These are phyloP conservation scores for Dentiscutata heterogama DNA, from an alignment of 371 early-diverging fungal genomes.

Conservation along the genomic window DNA sequence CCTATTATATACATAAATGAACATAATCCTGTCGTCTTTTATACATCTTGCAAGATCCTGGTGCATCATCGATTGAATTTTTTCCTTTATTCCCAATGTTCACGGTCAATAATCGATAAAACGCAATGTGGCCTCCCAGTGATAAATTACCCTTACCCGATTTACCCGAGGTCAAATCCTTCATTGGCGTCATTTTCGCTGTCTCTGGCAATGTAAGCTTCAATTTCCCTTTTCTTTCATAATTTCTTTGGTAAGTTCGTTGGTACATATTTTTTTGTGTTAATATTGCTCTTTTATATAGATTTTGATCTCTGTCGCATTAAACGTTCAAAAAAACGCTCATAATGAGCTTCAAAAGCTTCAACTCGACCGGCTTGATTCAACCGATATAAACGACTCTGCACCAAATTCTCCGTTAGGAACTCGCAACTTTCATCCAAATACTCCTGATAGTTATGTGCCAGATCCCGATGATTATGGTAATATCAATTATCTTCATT, in stretches of 20 bases:
- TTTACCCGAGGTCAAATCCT: conserved; percentile 44
- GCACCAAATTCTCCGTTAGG: conserved; percentile 5
- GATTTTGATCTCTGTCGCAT: conserved; percentile 75
- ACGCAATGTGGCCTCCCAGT: conserved; percentile 40
- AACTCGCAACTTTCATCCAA: background rate
- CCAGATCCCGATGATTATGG: conserved; percentile 43
- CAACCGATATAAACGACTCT: background rate
- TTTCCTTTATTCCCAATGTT: too few relatives aligned
- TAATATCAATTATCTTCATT: conserved; percentile 62
- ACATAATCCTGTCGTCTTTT: background rate
- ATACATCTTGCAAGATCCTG: background rate
- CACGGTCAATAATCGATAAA: too few relatives aligned
- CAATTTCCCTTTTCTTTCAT: background rate
- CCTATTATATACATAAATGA: background rate
- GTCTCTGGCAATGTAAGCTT: conserved; percentile 40
- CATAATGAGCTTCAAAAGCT: conserved; percentile 50
- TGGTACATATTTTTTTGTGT: background rate
- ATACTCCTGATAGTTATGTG: conserved; percentile 25
- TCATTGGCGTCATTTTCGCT: conserved; percentile 44
- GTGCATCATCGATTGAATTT: background rate
- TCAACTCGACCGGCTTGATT: conserved; percentile 13
- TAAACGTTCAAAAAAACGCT: conserved; percentile 78
- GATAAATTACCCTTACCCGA: background rate
- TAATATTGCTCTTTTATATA: conserved; percentile 40
- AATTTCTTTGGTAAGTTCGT: background rate